phyloP scores from a whole-genome alignment of 106 monocot genomes.

The Acanthochlamys bracteata region DNA sequence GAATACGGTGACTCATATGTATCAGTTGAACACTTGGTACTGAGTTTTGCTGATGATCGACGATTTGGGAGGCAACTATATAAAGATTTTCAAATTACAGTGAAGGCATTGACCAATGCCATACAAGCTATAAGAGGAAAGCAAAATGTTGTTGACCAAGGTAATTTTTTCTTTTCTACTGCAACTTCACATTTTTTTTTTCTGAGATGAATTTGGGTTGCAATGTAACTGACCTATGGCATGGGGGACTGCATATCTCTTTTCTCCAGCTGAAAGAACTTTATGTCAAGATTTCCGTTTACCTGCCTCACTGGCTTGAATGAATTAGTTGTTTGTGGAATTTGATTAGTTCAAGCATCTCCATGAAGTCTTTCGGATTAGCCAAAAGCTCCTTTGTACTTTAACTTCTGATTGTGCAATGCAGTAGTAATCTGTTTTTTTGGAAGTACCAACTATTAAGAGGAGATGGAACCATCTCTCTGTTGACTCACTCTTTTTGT shows the following conservation, averaged over 20 bases:
- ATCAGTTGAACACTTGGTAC: conserved; percentile 90
- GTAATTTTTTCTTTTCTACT: conserved; percentile 20
- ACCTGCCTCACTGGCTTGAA: too few species aligned
- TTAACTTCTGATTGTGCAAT: too few species aligned
- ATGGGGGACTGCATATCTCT: not conserved
- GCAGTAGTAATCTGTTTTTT: too few species aligned
- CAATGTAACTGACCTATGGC: not conserved
- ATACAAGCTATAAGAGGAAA: conserved; percentile 70
- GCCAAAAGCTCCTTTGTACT: too few species aligned
- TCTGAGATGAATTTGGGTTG: not conserved
- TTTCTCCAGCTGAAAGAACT: too few species aligned
- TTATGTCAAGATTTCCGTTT: too few species aligned
- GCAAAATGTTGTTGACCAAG: conserved; percentile 95
- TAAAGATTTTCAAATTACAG: conserved; percentile 82
- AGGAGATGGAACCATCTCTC: too few species aligned
- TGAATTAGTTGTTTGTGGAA: too few species aligned
- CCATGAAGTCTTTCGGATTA: too few species aligned
- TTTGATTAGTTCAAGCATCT: too few species aligned
- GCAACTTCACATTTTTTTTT: not conserved
- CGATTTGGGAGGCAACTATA: conserved; percentile 89
- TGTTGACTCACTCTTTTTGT: too few species aligned
- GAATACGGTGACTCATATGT: conserved; percentile 92
- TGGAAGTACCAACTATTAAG: too few species aligned
- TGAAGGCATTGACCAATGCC: conserved; percentile 40
- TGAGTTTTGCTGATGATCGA: conserved; percentile 71